Evolutionary conservation across 2,329 filamentous ascomycete species (phyloP).

Genomic region (Alternaria sp.): DNA sequence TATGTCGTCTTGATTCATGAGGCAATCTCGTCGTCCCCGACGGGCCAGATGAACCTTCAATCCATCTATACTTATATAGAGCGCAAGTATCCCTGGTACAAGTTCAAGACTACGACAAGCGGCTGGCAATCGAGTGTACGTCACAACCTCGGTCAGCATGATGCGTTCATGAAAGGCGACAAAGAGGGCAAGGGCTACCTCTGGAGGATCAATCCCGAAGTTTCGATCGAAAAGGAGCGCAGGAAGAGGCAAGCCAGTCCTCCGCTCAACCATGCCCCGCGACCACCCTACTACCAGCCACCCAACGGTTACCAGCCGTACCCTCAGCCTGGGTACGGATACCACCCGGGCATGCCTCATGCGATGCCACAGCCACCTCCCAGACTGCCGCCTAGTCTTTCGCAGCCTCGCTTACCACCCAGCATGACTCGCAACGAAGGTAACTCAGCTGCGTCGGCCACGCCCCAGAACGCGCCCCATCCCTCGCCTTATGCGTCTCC

Average conservation of each 20-base stretch:
- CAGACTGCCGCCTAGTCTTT: constrained; percentile 37
- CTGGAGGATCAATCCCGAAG: constrained; percentile 66
- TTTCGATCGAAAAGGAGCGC: constrained; percentile 65
- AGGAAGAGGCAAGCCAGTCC: constrained; percentile 58
- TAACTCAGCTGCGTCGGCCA: constrained; percentile 28
- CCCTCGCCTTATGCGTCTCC: constrained; percentile 46
- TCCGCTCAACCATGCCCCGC: constrained; percentile 42
- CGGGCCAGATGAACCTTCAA: constrained; percentile 66
- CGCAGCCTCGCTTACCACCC: constrained; percentile 44
- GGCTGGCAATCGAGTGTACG: constrained; percentile 72
- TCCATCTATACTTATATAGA: constrained; percentile 71
- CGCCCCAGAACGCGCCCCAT: constrained; percentile 34
- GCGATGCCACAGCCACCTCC: constrained; percentile 37
- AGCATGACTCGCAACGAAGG: constrained; percentile 41
- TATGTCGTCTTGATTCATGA: constrained; percentile 71
- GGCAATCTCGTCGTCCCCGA: constrained; percentile 62
- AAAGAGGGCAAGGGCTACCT: constrained; percentile 68
- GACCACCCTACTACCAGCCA: constrained; percentile 41
- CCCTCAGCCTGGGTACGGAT: constrained; percentile 35
- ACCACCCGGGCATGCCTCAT: constrained; percentile 41
- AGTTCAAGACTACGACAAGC: constrained; percentile 63
- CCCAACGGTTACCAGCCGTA: constrained; percentile 39
- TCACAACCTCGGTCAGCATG: constrained; percentile 66
- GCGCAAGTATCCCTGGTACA: constrained; percentile 68
- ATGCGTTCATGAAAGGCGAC: constrained; percentile 66